A percentile compares a stretch with the other conserved stretches of the same genome.
phyloP scores from a whole-genome alignment of 345 rosid species.

The Lenwebbia sp. region DNA sequence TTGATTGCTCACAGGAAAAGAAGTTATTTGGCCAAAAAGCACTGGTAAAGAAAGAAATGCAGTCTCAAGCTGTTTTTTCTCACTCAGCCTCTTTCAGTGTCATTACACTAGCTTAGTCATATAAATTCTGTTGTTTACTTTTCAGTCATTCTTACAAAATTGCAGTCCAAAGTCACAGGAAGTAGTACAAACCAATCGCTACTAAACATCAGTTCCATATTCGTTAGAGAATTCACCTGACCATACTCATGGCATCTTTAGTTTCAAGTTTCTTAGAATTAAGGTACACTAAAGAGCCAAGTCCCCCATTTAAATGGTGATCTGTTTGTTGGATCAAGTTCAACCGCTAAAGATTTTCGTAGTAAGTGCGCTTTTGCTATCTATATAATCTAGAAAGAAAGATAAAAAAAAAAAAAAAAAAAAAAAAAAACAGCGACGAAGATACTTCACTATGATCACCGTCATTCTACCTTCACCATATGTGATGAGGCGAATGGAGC shows the following conservation, averaged over 20 bases:
- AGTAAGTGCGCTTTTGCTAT: neutral
- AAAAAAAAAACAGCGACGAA: neutral
- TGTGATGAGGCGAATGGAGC: conserved; percentile 60
- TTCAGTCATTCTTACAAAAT: neutral
- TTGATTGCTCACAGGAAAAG: neutral
- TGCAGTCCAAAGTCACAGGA: neutral
- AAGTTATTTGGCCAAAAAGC: neutral
- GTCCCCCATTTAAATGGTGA: neutral
- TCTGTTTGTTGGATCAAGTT: neutral
- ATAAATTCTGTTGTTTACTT: neutral
- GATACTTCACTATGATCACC: neutral
- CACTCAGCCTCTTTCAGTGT: neutral
- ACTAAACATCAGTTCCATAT: neutral
- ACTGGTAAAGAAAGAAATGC: neutral
- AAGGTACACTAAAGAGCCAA: neutral
- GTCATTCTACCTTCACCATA: conserved; percentile 47
- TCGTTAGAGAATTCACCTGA: neutral
- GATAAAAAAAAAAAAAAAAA: neutral
- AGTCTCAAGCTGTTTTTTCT: neutral
- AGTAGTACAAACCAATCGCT: neutral
- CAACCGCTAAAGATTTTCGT: neutral
- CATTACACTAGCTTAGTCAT: neutral
- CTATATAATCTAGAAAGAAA: neutral
- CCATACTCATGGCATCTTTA: neutral
- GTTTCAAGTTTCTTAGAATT: neutral